A percentile compares a stretch with the other conserved stretches of the same genome.
phyloP scores from a whole-genome alignment of 2,329 filamentous ascomycete species.

The Fusarium udum region DNA sequence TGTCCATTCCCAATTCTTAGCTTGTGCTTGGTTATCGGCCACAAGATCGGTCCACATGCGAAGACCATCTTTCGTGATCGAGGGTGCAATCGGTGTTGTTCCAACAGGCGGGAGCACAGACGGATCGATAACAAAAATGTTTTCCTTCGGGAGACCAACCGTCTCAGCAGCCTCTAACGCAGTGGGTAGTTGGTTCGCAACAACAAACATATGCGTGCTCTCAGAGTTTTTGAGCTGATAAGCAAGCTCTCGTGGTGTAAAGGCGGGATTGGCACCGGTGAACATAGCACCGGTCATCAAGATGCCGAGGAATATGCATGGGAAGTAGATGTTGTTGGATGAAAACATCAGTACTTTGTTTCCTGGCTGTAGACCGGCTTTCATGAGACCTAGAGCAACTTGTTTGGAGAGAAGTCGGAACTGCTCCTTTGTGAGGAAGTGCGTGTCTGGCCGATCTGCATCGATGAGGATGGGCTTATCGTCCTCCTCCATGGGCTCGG shows the following conservation, averaged over 20 bases:
- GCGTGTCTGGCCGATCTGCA: conserved; percentile 71
- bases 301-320: conserved; percentile 74
- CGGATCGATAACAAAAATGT: conserved; percentile 75
- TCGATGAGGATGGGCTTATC: conserved; percentile 66
- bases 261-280: conserved; percentile 77
- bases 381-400: conserved; percentile 72
- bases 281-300: conserved; percentile 82
- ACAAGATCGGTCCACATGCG: conserved; percentile 72
- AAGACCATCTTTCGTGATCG: background rate
- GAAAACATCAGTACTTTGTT: conserved; percentile 79
- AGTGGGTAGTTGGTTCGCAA: conserved; percentile 66
- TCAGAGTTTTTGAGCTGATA: conserved; percentile 79
- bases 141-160: conserved; percentile 61
- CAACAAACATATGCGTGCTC: conserved; percentile 71
- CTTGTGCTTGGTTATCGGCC: conserved; percentile 52
- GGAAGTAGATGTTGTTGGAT: conserved; percentile 79
- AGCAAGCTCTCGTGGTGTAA: conserved; percentile 73
- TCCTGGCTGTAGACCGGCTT: conserved; percentile 70
- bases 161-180: conserved; percentile 72
- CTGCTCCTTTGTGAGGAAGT: conserved; percentile 69
- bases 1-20: conserved; percentile 67
- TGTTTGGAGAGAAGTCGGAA: conserved; percentile 78
- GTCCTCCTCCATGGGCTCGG: conserved; percentile 48
- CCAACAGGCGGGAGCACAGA: conserved; percentile 42
- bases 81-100: conserved; percentile 42